Base-by-base conservation (phyloP, 371 early-diverging fungal genomes). In the Mucor mucedo region DNA sequence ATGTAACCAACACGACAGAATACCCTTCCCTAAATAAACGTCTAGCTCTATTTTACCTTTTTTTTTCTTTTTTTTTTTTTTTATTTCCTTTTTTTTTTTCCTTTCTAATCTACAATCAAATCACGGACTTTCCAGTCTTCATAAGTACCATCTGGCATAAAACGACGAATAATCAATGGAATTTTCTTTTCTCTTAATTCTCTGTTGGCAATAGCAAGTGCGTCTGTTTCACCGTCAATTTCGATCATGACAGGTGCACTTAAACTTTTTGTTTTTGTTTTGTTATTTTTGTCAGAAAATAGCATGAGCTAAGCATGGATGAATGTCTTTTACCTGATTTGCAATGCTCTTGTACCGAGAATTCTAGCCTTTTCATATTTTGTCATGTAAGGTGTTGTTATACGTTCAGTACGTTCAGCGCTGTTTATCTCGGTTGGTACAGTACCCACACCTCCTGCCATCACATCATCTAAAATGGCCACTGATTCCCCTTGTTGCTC, bases 231-330 rank as follows among this genome's bases (percentile, higher is more conserved):
- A 30, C 96, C 95, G 55, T 92, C 93, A 30, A 96, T 84, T 67
- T 98, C 98, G 16, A 98, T 95, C 87, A 99, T 88, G 28, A 97
- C 93, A 28, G 98, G 99, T 28, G 99, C 98, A 77, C 95, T 96
- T 91, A 98, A 93, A 80, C 94, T 93, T 73, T 9, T 27, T 11
- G 6, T 30, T 50, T 30, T 33, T 33, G 32, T 30, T 47, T 33
- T 33, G 41, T 38, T 41, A 41, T 21, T 58, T n/a, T 40, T 5
- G 2, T 13, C 1, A 2, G 14, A n/a, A 6, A 54, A 4, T 16
- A 21, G 21, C 21, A 21, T 21, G 21, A 21, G 21, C 21, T 2
- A 27, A 11, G 10, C 9, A 41, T 28, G 11, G 10, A 21, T 21
- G 21, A 21, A 21, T 21, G 21, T 21, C 21, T 21, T 16, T 60